Conservation (phyloP, 169 alveolate species). For the Eimeria sp. region DNA sequence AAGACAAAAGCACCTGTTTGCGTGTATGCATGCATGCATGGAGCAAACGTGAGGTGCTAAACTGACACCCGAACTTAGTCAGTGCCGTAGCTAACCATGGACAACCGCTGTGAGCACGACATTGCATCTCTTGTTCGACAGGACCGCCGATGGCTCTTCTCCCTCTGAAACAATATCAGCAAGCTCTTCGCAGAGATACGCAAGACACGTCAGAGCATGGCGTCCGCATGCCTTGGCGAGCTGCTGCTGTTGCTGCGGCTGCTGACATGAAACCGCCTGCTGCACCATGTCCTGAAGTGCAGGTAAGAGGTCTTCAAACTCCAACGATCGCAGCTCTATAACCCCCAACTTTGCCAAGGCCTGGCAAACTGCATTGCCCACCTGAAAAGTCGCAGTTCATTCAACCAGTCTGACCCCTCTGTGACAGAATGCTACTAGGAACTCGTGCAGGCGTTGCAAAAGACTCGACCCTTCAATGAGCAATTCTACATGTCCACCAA, state of each 20-base stretch:
- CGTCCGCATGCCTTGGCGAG: constrained; percentile 81
- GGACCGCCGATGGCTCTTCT: constrained; percentile 82
- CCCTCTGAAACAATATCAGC: constrained; percentile 85
- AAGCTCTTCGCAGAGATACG: constrained; percentile 87
- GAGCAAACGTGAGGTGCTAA: neutral
- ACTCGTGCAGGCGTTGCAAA: neutral
- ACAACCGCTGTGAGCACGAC: constrained; percentile 87
- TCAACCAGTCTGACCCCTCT: neutral
- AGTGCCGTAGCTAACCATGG: constrained; percentile 67
- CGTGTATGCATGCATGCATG: neutral
- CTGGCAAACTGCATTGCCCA: constrained; percentile 87
- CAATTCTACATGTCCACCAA: neutral
- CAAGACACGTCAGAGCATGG: constrained; percentile 86
- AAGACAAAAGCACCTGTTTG: too few relatives aligned
- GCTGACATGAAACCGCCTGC: constrained; percentile 69
- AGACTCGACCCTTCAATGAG: neutral
- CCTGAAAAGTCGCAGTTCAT: constrained; percentile 31
- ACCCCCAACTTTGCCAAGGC: constrained; percentile 88
- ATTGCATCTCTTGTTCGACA: constrained; percentile 86
- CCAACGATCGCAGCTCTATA: constrained; percentile 86
- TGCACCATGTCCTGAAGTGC: constrained; percentile 84
- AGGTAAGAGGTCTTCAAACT: constrained; percentile 87
- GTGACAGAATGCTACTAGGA: neutral
- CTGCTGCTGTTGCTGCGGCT: constrained; percentile 80
- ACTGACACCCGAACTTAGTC: neutral